Base-by-base conservation (phyloP, 73 alveolate genomes). In the Paramecium sonneborni region DNA sequence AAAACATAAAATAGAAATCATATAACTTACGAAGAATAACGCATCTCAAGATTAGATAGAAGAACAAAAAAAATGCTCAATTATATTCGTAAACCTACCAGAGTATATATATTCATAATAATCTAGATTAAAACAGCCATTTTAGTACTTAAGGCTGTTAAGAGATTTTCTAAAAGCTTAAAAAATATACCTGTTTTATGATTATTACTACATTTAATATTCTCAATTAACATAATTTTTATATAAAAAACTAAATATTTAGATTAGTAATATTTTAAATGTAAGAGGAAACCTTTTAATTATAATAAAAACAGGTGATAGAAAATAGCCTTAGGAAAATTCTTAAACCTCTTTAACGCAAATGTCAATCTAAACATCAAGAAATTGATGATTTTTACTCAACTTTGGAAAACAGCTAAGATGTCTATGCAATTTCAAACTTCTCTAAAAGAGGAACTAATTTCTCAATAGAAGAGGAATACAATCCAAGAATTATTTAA, bases 111-210 rank as follows among this genome's bases (percentile, higher is more conserved):
- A 18, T 62, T 62, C 10, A 62, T 26, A 20, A 14, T 30, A 26
- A 62, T 9, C 39, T 62, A 62, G 84, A 62, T 62, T 26, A 62
- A 62, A 62, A 62, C 84, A 62, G 26, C 84, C 39, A 30, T 62
- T 30, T 62, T 62, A 62, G 84, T 62, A 30, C 11, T 62, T 1
- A 62, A 62, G 84, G 84, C 84, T 62, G 84, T 62, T 30, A 62
- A 62, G 24, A 62, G 10, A 62, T 62, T 62, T 26, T 62, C 68
- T 52, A 52, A 52, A 18, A 18, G 34, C 5, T 52, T 52, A 52
- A 52, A 52, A 52, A 52, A 18, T 18, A 52, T 52, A n/a, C 68
- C 68, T 52, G 68, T 5, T 52, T 3, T 5, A 4, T 52, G 68
- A 52, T 52, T 52, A 52, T 52, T 18, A 52, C 68, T 52, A 11